These are phyloP conservation scores for Mycena pura DNA, from an alignment of 768 basidiomycete genomes.

Conservation along the genomic window DNA sequence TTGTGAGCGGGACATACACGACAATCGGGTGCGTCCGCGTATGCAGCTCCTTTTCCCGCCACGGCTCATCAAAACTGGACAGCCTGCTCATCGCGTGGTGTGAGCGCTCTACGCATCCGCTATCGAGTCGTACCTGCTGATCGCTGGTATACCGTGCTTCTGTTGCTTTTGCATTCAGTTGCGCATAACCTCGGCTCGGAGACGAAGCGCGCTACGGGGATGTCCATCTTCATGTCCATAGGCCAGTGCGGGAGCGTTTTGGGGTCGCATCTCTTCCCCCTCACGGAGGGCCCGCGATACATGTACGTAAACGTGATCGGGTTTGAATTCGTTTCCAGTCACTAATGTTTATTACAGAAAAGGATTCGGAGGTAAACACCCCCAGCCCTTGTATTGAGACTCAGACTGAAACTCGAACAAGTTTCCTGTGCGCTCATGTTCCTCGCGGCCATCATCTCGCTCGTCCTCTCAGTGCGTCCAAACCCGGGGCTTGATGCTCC, in stretches of 20 bases:
- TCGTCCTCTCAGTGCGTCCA: slow-evolving; percentile 56
- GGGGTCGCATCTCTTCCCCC: slow-evolving; percentile 78
- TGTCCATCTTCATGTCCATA: slow-evolving; percentile 81
- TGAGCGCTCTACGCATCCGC: slow-evolving; percentile 43
- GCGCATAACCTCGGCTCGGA: slow-evolving; percentile 82
- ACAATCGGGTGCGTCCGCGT: slow-evolving; percentile 55
- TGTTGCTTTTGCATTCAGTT: slow-evolving; percentile 53
- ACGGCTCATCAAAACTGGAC: background rate
- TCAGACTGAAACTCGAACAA: slow-evolving; percentile 29
- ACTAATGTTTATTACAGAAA: slow-evolving; percentile 43
- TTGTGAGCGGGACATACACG: slow-evolving; percentile 79
- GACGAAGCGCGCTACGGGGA: slow-evolving; percentile 76
- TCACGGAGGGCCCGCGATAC: slow-evolving; percentile 67
- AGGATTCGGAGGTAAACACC: slow-evolving; percentile 59
- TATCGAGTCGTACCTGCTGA: background rate
- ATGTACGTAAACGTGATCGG: too few relatives aligned
- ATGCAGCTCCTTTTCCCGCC: fast-evolving
- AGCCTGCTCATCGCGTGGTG: slow-evolving; percentile 76
- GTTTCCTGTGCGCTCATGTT: slow-evolving; percentile 61
- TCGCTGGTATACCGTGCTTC: too few relatives aligned
- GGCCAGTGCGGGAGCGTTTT: slow-evolving; percentile 79
- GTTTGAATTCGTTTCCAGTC: background rate
- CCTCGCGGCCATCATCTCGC: slow-evolving; percentile 58
- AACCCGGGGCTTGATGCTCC: too few relatives aligned
- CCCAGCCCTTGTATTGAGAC: background rate